Base-by-base conservation (phyloP, 345 rosid species). In the Trapa bicornis region DNA sequence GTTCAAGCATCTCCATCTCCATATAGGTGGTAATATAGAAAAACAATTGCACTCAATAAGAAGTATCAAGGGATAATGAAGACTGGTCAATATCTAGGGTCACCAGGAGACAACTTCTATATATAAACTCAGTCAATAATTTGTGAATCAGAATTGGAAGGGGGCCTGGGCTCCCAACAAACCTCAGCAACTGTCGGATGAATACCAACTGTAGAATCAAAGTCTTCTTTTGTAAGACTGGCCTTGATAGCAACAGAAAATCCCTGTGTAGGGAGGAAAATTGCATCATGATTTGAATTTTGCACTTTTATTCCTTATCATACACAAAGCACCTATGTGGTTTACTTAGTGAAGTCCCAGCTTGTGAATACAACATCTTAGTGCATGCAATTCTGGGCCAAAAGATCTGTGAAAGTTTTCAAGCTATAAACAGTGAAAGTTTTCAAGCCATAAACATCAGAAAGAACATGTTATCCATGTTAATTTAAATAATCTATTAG, bases 171-270 rank as follows among this genome's bases (percentile, higher is more conserved):
- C 38, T 58, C 35, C 16, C 2, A 29, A 58, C 63, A 58, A 32
- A 93, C 98, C 96, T 90, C 97, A 36, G 94, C 94, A 1, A 94
- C 74, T 65, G 96, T 93, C 32, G 97, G 98, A 69, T 93, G 98
- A 79, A 93, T 70, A 78, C 98, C 97, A 52, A 89, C 87, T 3
- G 96, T 93, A 39, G 85, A 76, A 86, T 93, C 97, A 66, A 90
- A 87, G 76, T 90, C 97, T 5, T 80, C 85, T 77, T 93, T 93
- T 2, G 94, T 88, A 77, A 93, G 80, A 52, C 98, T 94, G 73
- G 94, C 97, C 81, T 90, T 93, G 38, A 93, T 78, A 62, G 97
- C 98, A 70, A 93, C 86, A 5, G 97, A 94, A 84, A 88, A 87
- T 64, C 97, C 98, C 97, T 90, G 80, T 29, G 37, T 32, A 32